Percentiles rank a stretch among this genome's conserved stretches.
phyloP scores from a whole-genome alignment of 1,139 yeast species.

The Hansenula lynferdii region DNA sequence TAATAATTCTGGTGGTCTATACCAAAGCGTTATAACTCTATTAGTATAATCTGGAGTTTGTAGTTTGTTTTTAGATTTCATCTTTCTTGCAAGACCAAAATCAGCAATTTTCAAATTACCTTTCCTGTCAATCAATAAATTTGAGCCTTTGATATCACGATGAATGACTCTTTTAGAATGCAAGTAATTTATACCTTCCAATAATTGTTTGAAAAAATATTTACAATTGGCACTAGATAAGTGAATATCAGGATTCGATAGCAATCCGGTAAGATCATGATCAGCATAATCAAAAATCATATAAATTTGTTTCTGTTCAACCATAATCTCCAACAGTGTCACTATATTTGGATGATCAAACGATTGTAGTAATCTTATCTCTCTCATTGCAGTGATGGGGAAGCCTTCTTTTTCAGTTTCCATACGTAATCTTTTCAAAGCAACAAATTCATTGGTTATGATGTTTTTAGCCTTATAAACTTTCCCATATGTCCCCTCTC shows the following conservation, averaged over 20 bases:
- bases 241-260: constrained; percentile 68
- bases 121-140: constrained; percentile 64
- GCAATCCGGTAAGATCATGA: constrained; percentile 85
- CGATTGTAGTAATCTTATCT: constrained; percentile 82
- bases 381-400: constrained; percentile 94
- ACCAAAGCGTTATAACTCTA: constrained; percentile 94
- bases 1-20: constrained; percentile 91
- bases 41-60: constrained; percentile 80
- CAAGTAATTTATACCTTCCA: constrained; percentile 76
- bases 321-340: constrained; percentile 84
- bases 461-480: constrained; percentile 72
- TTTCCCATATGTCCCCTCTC: constrained; percentile 79
- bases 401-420: constrained; percentile 92
- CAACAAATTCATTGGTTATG: constrained; percentile 69
- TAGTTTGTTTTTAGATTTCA: constrained; percentile 47
- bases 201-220: constrained; percentile 67
- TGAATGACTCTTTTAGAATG: constrained; percentile 81
- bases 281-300: constrained; percentile 95
- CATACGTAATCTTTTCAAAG: constrained; percentile 76
- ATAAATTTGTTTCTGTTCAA: constrained; percentile 70
- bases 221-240: constrained; percentile 69
- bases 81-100: constrained; percentile 87
- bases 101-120: constrained; percentile 87
- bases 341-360: constrained; percentile 81
- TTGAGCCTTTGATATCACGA: constrained; percentile 93